A percentile compares a stretch with the other conserved stretches of the same genome.
Evolutionary conservation across 306 rosid genomes (phyloP).

Genomic region (Ceratonia siliqua): DNA sequence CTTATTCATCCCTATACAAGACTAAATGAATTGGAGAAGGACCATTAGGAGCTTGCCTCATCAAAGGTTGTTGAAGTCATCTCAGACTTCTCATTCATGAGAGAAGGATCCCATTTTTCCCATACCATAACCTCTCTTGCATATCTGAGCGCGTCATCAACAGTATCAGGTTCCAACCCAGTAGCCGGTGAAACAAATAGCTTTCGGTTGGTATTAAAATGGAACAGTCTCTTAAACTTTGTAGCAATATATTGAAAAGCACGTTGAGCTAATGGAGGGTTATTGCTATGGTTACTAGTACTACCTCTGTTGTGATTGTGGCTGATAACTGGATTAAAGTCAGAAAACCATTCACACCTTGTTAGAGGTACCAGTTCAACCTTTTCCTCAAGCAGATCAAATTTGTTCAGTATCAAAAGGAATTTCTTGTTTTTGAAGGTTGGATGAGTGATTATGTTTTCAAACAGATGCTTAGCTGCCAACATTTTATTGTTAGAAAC

Average conservation of each 20-base stretch:
- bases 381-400: constrained; percentile 74
- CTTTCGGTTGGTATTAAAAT: constrained; percentile 46
- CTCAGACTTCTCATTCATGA: constrained; percentile 42
- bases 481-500: constrained; percentile 65
- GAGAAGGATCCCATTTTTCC: constrained; percentile 54
- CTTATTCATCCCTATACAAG: background rate
- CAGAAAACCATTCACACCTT: constrained; percentile 72
- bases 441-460: constrained; percentile 52
- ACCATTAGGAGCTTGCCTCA: constrained; percentile 41
- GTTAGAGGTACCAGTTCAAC: constrained; percentile 57
- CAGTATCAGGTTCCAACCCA: constrained; percentile 68
- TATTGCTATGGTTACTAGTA: constrained; percentile 38
- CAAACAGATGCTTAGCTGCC: constrained; percentile 66
- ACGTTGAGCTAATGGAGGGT: constrained; percentile 52
- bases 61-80: constrained; percentile 51
- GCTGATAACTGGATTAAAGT: constrained; percentile 60
- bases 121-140: constrained; percentile 70
- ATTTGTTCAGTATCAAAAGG: constrained; percentile 69
- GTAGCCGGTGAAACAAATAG: constrained; percentile 67
- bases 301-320: constrained; percentile 21
- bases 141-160: constrained; percentile 70
- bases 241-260: constrained; percentile 71
- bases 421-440: constrained; percentile 51
- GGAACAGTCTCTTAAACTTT: constrained; percentile 71
- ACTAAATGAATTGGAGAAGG: constrained; percentile 11